Conservation (phyloP, 805 yeast genomes). For the Yamadazyma insecticola region DNA sequence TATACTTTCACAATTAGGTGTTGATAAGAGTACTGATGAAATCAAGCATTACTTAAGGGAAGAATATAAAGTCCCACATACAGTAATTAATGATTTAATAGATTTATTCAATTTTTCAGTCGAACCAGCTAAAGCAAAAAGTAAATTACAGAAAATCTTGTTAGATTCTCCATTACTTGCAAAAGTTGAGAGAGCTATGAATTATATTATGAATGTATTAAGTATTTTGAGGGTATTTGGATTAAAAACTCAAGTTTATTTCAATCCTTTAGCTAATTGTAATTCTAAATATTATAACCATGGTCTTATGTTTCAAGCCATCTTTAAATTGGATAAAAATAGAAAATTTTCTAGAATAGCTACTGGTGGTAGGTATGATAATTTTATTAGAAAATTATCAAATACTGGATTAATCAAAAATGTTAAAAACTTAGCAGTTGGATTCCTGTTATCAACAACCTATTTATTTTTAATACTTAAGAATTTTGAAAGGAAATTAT, state of each 20-base stretch:
- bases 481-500: constrained; percentile 14
- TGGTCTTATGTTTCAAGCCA: constrained; percentile 86
- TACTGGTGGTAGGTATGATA: constrained; percentile 93
- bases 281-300: constrained; percentile 73
- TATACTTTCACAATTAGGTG: constrained; percentile 71
- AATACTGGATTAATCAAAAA: constrained; percentile 32
- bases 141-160: constrained; percentile 64
- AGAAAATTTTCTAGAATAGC: constrained; percentile 52
- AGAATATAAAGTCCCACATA: constrained; percentile 73
- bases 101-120: constrained; percentile 68
- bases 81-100: constrained; percentile 76
- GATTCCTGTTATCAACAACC: constrained; percentile 69
- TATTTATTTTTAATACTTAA: constrained; percentile 34
- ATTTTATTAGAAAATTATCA: constrained; percentile 60
- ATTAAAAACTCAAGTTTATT: constrained; percentile 49
- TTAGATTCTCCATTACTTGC: constrained; percentile 62
- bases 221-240: constrained; percentile 54
- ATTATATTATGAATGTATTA: constrained; percentile 57
- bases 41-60: constrained; percentile 37
- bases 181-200: constrained; percentile 59
- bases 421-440: constrained; percentile 58
- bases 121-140: constrained; percentile 61
- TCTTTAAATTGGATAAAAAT: constrained; percentile 56
- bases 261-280: constrained; percentile 83
- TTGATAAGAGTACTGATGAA: constrained; percentile 60